Evolutionary conservation across 345 rosid species (phyloP).

Genomic region (Brassica nigra): DNA sequence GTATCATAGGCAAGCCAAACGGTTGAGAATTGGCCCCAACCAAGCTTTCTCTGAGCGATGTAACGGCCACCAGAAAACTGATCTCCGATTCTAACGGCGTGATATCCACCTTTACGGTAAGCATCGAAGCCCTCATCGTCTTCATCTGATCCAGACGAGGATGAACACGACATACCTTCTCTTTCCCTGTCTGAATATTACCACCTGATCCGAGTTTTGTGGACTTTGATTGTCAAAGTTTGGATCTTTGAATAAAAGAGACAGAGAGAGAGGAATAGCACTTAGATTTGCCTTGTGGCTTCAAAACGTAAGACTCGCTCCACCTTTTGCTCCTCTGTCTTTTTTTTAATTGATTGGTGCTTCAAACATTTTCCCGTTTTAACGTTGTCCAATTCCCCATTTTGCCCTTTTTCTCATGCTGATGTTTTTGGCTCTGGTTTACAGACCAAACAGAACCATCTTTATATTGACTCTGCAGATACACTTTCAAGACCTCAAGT

Average conservation of each 20-base stretch:
- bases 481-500: neutral
- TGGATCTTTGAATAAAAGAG: constrained; percentile 40
- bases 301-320: constrained; percentile 41
- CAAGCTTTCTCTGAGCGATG: constrained; percentile 93
- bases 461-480: neutral
- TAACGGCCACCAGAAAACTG: constrained; percentile 82
- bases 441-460: neutral
- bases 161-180: constrained; percentile 68
- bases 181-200: constrained; percentile 26
- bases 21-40: constrained; percentile 99
- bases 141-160: constrained; percentile 93
- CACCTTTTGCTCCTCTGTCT: constrained; percentile 42
- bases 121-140: constrained; percentile 92
- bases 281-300: constrained; percentile 35
- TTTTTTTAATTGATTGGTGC: constrained; percentile 27
- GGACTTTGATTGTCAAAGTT: constrained; percentile 29
- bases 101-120: constrained; percentile 96
- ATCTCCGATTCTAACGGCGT: constrained; percentile 93
- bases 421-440: neutral
- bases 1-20: constrained; percentile 99
- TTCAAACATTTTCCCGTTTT: constrained; percentile 37
- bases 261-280: constrained; percentile 34
- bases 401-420: constrained; percentile 34
- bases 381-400: constrained; percentile 26
- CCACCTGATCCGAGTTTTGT: neutral